Evolutionary conservation across 2,329 filamentous ascomycete genomes (phyloP).

Genomic region (Neonectria ditissima): DNA sequence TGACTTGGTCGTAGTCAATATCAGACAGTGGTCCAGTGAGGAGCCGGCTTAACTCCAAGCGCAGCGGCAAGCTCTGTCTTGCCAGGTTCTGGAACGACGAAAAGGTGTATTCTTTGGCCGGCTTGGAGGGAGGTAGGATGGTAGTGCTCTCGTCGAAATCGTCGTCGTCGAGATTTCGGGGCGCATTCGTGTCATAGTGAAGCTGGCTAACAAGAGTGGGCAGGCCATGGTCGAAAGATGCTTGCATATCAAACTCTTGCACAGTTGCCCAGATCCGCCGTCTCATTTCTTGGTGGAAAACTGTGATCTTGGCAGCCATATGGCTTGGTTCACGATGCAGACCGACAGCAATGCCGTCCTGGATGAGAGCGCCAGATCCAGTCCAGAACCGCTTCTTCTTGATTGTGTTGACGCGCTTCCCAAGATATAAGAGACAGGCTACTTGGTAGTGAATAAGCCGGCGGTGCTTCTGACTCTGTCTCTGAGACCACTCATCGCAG

Average conservation of each 20-base stretch:
- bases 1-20: slow-evolving; percentile 71
- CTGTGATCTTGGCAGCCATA: slow-evolving; percentile 65
- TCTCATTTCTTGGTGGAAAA: slow-evolving; percentile 73
- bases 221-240: slow-evolving; percentile 70
- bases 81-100: slow-evolving; percentile 70
- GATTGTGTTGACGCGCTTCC: slow-evolving; percentile 71
- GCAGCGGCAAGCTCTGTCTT: slow-evolving; percentile 66
- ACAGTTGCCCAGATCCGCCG: slow-evolving; percentile 71
- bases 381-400: slow-evolving; percentile 76
- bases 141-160: slow-evolving; percentile 67
- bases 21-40: slow-evolving; percentile 66
- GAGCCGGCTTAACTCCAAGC: slow-evolving; percentile 68
- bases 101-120: slow-evolving; percentile 66
- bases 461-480: slow-evolving; percentile 71
- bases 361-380: slow-evolving; percentile 65
- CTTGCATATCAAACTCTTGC: slow-evolving; percentile 71
- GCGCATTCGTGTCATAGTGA: slow-evolving; percentile 66
- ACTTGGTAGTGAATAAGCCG: slow-evolving; percentile 72
- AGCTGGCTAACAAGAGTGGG: slow-evolving; percentile 69
- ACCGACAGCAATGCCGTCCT: slow-evolving; percentile 69
- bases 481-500: slow-evolving; percentile 65
- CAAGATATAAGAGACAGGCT: slow-evolving; percentile 69
- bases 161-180: slow-evolving; percentile 69
- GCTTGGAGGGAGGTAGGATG: slow-evolving; percentile 63
- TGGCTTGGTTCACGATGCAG: slow-evolving; percentile 70